phyloP scores from a whole-genome alignment of 495 filamentous ascomycete species.

The Xylaria telfairii region DNA sequence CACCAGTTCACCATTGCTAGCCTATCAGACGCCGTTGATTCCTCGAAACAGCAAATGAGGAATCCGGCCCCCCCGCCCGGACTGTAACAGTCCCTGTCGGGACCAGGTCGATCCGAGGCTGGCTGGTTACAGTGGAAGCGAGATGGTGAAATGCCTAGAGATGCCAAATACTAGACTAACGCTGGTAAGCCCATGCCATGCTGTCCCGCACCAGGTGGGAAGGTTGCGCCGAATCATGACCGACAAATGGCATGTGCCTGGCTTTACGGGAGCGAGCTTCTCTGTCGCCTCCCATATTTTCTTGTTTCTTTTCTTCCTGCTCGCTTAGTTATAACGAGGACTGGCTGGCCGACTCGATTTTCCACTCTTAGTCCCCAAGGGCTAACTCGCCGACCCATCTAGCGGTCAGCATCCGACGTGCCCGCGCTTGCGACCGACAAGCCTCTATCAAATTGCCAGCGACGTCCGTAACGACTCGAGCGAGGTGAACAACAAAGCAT shows the following conservation, averaged over 20 bases:
- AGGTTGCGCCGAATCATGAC: slow-evolving; percentile 9
- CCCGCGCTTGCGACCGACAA: slow-evolving; percentile 3
- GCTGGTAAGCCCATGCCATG: neutral
- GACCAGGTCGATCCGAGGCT: slow-evolving; percentile 17
- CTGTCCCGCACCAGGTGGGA: slow-evolving; percentile 15
- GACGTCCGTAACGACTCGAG: neutral
- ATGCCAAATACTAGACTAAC: slow-evolving; percentile 17
- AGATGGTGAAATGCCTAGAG: neutral
- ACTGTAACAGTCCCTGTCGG: slow-evolving; percentile 10
- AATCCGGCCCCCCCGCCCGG: slow-evolving; percentile 7
- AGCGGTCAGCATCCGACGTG: slow-evolving; percentile 5
- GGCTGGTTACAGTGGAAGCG: slow-evolving; percentile 4
- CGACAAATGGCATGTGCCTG: slow-evolving; percentile 7
- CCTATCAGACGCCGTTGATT: slow-evolving; percentile 5
- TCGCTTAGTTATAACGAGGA: slow-evolving; percentile 6
- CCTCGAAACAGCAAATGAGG: slow-evolving; percentile 1
- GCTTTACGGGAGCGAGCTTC: slow-evolving; percentile 8
- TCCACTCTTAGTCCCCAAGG: neutral
- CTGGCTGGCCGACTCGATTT: slow-evolving; percentile 17
- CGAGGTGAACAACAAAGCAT: neutral
- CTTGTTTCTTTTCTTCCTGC: slow-evolving; percentile 7
- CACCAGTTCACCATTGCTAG: neutral
- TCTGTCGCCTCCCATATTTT: neutral
- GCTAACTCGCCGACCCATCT: neutral
- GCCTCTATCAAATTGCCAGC: neutral